Evolutionary conservation across 257 asterid species (phyloP).

Genomic region (Rhazya stricta): DNA sequence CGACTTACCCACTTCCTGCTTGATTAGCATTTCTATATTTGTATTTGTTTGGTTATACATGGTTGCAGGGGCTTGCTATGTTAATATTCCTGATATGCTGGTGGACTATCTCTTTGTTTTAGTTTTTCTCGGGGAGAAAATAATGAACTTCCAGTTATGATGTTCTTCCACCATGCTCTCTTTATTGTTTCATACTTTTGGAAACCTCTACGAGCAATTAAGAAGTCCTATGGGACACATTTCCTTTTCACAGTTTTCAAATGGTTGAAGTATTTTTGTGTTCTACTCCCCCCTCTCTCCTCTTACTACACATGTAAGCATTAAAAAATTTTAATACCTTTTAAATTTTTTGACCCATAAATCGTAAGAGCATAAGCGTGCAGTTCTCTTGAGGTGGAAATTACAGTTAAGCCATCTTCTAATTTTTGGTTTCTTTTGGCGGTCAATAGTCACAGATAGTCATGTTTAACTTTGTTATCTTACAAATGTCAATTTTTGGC

Average conservation of each 20-base stretch:
- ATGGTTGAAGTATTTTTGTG: neutral
- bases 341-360: neutral
- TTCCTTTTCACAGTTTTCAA: neutral
- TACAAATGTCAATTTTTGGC: conserved; percentile 21
- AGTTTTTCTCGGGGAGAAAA: neutral
- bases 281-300: neutral
- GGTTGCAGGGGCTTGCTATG: neutral
- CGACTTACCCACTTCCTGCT: neutral
- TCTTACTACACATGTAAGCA: neutral
- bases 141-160: neutral
- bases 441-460: conserved; percentile 3
- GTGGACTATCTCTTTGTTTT: neutral
- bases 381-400: neutral
- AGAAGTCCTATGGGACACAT: neutral
- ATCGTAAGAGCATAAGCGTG: neutral
- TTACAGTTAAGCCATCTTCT: neutral
- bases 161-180: neutral
- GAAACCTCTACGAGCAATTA: neutral
- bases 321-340: neutral
- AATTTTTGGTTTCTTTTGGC: neutral
- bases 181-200: neutral
- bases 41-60: neutral
- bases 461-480: conserved; percentile 8
- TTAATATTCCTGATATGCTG: neutral
- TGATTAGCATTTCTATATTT: neutral